Percentiles rank a stretch among this genome's conserved stretches.
phyloP scores from a whole-genome alignment of 2,329 filamentous ascomycete species.

The Aspergillus awamori region DNA sequence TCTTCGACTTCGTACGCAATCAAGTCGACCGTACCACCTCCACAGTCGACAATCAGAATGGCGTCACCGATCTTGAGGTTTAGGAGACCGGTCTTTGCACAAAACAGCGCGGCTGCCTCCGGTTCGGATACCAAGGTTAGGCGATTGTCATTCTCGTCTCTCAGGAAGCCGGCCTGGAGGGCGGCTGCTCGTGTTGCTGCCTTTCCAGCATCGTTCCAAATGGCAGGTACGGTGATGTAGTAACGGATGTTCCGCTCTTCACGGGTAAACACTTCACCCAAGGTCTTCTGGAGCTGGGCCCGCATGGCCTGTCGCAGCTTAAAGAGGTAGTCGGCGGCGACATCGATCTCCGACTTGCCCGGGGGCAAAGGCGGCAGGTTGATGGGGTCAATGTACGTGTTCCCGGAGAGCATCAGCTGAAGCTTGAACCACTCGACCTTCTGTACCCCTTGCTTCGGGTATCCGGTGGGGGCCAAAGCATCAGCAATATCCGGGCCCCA shows the following conservation, averaged over 20 bases:
- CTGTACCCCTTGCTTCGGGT: slow-evolving; percentile 95
- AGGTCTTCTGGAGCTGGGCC: slow-evolving; percentile 89
- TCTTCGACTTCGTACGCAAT: slow-evolving; percentile 99
- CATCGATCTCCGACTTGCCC: slow-evolving; percentile 98
- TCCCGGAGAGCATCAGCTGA: slow-evolving; percentile 96
- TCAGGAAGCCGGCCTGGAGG: slow-evolving; percentile 93
- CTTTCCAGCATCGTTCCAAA: slow-evolving; percentile 99
- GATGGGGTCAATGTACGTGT: slow-evolving; percentile 99
- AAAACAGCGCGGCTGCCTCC: slow-evolving; percentile 95
- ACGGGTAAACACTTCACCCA: slow-evolving; percentile 95
- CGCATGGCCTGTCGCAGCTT: slow-evolving; percentile 97
- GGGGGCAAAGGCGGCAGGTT: slow-evolving; percentile 96
- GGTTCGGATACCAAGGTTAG: slow-evolving; percentile 94
- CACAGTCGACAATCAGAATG: slow-evolving; percentile 97
- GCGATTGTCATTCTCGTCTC: slow-evolving; percentile 96
- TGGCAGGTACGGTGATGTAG: slow-evolving; percentile 97
- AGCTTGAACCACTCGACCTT: slow-evolving; percentile 99
- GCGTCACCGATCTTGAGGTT: slow-evolving; percentile 98
- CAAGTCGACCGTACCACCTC: slow-evolving; percentile 97
- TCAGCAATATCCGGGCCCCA: slow-evolving; percentile 99
- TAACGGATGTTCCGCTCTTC: slow-evolving; percentile 98
- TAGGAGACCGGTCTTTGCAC: slow-evolving; percentile 91
- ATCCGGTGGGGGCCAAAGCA: slow-evolving; percentile 92
- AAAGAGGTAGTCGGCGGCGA: slow-evolving; percentile 98
- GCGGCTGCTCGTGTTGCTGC: slow-evolving; percentile 93